Percentiles rank a stretch among this genome's conserved stretches.
Conservation (phyloP, 2,329 filamentous ascomycete species). For the Clonostachys rhizophaga region DNA sequence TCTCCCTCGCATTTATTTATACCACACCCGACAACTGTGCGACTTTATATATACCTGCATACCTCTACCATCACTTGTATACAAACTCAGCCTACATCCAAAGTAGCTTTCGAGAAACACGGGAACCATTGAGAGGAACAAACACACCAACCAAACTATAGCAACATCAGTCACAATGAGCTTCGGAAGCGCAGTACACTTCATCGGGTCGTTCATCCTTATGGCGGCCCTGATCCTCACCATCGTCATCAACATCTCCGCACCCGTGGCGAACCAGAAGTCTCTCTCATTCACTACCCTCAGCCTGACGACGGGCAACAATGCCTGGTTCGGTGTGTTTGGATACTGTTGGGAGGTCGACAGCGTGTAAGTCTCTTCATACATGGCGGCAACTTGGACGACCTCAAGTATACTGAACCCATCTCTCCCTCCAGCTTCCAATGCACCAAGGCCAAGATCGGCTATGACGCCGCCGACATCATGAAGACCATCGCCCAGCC, state of each 20-base stretch:
- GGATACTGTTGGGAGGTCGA: constrained; percentile 43
- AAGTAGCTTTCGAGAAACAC: no score
- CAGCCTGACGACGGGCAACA: constrained; percentile 28
- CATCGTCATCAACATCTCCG: constrained; percentile 51
- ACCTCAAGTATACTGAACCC: no score
- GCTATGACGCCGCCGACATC: constrained; percentile 48
- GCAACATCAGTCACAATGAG: constrained; percentile 30
- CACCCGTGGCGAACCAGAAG: constrained; percentile 49
- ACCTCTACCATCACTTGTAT: neutral
- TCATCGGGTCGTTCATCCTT: constrained; percentile 54
- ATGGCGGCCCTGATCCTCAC: constrained; percentile 50
- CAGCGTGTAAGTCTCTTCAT: constrained; percentile 1
- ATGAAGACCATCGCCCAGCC: constrained; percentile 29
- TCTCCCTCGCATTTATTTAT: neutral
- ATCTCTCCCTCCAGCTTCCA: constrained; percentile 1
- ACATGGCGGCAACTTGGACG: neutral
- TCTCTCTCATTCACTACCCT: constrained; percentile 49
- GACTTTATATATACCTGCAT: neutral
- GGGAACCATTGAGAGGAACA: no score
- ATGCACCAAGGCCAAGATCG: constrained; percentile 40
- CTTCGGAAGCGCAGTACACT: constrained; percentile 44
- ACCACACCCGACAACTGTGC: neutral
- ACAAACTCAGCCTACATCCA: no score
- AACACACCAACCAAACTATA: neutral
- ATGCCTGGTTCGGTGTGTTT: constrained; percentile 54